Evolutionary conservation across 257 asterid species (phyloP).

Genomic region (Solanum megistacrolobum): DNA sequence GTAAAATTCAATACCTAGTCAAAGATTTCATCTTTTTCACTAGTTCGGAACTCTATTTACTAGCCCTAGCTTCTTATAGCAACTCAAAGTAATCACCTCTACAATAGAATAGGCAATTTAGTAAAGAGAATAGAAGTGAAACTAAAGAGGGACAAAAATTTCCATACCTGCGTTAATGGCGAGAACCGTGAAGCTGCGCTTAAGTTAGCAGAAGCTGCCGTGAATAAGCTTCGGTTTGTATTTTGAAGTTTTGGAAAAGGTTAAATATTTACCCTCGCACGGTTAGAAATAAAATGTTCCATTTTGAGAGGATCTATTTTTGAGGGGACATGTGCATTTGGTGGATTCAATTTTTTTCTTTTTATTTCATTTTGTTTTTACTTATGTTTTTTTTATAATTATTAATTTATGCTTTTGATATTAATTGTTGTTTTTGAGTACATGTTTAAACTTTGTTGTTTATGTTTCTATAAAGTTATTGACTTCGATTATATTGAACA

Average conservation of each 20-base stretch:
- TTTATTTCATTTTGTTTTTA: no score
- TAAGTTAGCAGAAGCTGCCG: background rate
- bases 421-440: no score
- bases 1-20: background rate
- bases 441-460: no score
- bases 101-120: background rate
- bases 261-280: no score
- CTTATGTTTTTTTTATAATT: accelerated
- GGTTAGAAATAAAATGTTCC: no score
- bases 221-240: background rate
- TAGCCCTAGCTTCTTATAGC: background rate
- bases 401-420: no score
- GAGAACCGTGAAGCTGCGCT: background rate
- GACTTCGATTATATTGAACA: accelerated
- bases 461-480: no score
- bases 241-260: background rate
- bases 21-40: background rate
- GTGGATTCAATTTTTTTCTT: no score
- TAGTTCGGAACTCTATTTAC: background rate
- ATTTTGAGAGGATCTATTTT: no score
- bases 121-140: background rate
- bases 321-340: no score
- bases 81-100: background rate
- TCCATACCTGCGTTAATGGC: background rate
- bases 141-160: background rate